These are phyloP conservation scores for Neoboletus subvelutipes DNA, from an alignment of 768 basidiomycete genomes.

Conservation along the genomic window DNA sequence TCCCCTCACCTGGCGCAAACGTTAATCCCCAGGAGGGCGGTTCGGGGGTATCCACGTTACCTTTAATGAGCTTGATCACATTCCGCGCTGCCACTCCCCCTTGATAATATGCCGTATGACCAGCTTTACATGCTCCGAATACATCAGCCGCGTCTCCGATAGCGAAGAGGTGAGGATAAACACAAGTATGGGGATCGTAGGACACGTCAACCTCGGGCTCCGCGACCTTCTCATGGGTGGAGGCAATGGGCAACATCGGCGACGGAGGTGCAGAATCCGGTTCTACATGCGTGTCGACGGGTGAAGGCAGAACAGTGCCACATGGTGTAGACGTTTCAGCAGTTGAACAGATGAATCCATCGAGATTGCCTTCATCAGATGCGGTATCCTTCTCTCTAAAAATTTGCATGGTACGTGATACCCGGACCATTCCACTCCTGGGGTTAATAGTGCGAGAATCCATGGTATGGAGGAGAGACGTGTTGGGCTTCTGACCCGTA, in stretches of 20 bases:
- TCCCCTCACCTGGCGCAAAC: neutral
- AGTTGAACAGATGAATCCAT: neutral
- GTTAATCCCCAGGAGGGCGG: neutral
- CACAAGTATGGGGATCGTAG: neutral
- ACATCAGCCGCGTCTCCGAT: conserved; percentile 65
- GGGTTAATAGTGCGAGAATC: conserved; percentile 42
- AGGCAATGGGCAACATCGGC: neutral
- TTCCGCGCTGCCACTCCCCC: conserved; percentile 55
- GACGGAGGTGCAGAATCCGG: neutral
- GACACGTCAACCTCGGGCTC: conserved; percentile 24
- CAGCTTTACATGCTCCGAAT: conserved; percentile 62
- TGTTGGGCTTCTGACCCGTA: conserved; percentile 62
- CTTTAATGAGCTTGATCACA: conserved; percentile 44
- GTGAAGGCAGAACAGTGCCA: conserved; percentile 7
- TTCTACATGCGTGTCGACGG: conserved; percentile 14
- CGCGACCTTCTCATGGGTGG: neutral
- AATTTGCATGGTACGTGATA: conserved; percentile 54
- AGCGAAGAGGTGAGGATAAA: conserved; percentile 56
- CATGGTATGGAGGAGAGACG: conserved; percentile 43
- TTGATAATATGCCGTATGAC: conserved; percentile 55
- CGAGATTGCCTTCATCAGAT: neutral
- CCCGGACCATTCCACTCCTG: conserved; percentile 41
- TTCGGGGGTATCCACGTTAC: neutral
- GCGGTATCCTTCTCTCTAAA: neutral
- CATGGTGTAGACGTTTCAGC: conserved; percentile 1